Evolutionary conservation across 169 alveolate genomes (phyloP).

Genomic region (Plasmodium knowlesi): DNA sequence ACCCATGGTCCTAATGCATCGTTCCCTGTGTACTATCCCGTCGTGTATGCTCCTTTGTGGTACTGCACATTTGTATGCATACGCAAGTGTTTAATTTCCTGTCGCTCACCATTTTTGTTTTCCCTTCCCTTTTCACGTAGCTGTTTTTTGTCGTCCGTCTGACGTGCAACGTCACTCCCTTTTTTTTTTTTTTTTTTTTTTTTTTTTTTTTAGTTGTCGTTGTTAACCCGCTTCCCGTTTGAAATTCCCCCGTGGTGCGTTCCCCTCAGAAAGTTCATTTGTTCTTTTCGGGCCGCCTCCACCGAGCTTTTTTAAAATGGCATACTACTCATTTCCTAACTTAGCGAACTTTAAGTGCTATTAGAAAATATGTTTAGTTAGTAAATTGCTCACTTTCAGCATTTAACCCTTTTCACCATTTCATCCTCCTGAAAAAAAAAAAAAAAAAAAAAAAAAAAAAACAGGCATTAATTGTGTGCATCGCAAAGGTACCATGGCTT

Average conservation of each 20-base stretch:
- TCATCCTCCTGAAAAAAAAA: background rate
- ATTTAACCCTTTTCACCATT: background rate
- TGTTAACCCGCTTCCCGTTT: background rate
- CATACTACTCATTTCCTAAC: background rate
- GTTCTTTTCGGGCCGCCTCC: background rate
- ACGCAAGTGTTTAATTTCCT: background rate
- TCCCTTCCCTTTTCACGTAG: background rate
- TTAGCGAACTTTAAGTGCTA: background rate
- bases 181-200: background rate
- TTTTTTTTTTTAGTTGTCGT: conserved; percentile 1
- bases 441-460: background rate
- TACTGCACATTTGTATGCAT: background rate
- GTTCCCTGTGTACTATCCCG: background rate
- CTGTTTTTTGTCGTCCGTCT: background rate
- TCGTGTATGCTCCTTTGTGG: background rate
- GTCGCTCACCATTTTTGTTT: background rate
- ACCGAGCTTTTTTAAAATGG: background rate
- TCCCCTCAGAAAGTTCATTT: background rate
- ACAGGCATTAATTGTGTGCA: background rate
- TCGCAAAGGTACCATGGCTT: background rate
- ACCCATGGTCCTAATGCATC: background rate
- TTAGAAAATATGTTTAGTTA: conserved; percentile 16
- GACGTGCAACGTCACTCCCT: background rate
- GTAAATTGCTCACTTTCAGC: background rate
- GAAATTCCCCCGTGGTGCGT: background rate